Evolutionary conservation across 2,329 filamentous ascomycete species (phyloP), one percentile per base, ranked within the genome.

Genomic region (Metarhizium robertsii): DNA sequence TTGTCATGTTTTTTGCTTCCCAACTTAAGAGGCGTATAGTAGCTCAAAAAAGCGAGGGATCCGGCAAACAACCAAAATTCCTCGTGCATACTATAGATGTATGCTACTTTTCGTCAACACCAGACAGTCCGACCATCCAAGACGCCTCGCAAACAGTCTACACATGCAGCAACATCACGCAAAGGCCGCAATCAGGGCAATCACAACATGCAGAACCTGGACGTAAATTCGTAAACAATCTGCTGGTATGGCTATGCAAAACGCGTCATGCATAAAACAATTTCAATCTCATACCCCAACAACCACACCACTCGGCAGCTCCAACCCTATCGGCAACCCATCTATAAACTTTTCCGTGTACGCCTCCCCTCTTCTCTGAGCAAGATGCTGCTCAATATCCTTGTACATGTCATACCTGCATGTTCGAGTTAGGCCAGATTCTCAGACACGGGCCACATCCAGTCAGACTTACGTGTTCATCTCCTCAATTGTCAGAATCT

Each of bases 401-500:
- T 71, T 72, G 62, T 80, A 75, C 79, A 84, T 81, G 61, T 84
- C 78, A 59, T 84, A 84, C 14, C 77, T 79, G 40, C 36, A 29
- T 47, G 51, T 25, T 25, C 40, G 32, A 36, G 45, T n/a, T 38
- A 32, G 18, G 14, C 32, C 29, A 0, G 6, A 2, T 2, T 1
- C 14, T 40, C 38, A 40, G 1, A 8, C 45, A 48, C n/a, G 1
- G 16, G 5, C 18, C 43, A 46, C n/a, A 10, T 11, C 18, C n/a
- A 13, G 25, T 30, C 1, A 5, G 47, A 74, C 78, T 71, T 71
- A 81, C 73, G 74, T 73, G 57, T 87, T 87, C 83, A 87, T 86
- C 66, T 87, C 84, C 59, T 86, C 82, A 52, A 87, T 86, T 0
- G 84, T 87, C 36, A 87, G 64, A 59, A 84, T 84, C 50, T 80